phyloP scores from a whole-genome alignment of 2,329 filamentous ascomycete species.

The Ophiostoma quercus region DNA sequence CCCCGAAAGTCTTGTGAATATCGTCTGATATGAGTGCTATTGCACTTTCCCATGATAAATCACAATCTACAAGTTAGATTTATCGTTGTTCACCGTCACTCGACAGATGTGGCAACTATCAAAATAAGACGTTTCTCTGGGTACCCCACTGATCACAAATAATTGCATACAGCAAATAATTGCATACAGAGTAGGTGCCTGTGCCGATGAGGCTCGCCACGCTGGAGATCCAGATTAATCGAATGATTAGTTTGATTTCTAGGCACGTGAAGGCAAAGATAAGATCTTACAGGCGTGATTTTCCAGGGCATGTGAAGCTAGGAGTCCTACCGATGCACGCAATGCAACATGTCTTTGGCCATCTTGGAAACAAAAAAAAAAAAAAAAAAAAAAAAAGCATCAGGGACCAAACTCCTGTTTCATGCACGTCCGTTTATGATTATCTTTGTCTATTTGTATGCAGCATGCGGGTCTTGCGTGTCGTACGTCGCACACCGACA shows the following conservation, averaged over 20 bases:
- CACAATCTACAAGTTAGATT: not conserved
- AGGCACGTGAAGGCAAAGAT: not conserved
- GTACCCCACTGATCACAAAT: not conserved
- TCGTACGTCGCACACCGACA: not conserved
- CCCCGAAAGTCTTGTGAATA: not conserved
- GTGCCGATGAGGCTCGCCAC: not conserved
- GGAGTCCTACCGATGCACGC: not conserved
- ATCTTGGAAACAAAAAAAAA: not conserved
- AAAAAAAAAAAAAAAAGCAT: not conserved
- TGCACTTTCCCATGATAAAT: not conserved
- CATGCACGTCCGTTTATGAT: not conserved
- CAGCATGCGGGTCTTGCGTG: not conserved
- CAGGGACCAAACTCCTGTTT: conserved; percentile 3
- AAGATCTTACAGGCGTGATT: conserved; percentile 1
- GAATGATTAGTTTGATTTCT: not conserved
- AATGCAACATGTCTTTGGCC: not conserved
- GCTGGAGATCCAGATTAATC: not conserved
- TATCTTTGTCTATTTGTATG: not conserved
- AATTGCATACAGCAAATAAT: not conserved
- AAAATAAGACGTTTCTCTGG: not conserved
- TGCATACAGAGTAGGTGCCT: not conserved
- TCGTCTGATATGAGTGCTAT: not conserved
- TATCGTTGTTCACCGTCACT: not conserved
- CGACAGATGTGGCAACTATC: too few relatives aligned
- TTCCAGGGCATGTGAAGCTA: not conserved